Percentiles rank a stretch among this genome's conserved stretches.
These are phyloP conservation scores for Monosporascus ibericus DNA, from an alignment of 2,329 filamentous ascomycete species.

Conservation along the genomic window DNA sequence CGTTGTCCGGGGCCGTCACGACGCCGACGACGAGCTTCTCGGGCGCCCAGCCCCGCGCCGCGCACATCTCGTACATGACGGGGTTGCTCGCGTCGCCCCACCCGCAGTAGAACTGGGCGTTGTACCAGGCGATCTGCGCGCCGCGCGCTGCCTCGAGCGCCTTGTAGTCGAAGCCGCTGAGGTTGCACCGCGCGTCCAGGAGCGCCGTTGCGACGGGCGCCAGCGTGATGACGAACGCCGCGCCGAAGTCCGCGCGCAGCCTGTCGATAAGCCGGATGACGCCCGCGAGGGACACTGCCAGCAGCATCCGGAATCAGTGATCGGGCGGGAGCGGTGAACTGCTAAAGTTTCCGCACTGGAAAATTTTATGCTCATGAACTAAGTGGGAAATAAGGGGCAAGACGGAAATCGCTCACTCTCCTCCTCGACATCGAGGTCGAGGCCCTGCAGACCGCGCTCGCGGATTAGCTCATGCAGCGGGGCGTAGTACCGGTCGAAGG, in stretches of 20 bases:
- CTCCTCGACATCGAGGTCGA: slow-evolving; percentile 75
- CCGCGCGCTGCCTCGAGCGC: slow-evolving; percentile 61
- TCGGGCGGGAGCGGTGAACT: too few species aligned
- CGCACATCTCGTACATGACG: slow-evolving; percentile 38
- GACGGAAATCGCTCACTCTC: slow-evolving; percentile 24
- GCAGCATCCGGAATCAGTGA: too few species aligned
- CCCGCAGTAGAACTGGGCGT: slow-evolving; percentile 78
- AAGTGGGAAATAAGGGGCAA: too few species aligned
- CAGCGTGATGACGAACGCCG: slow-evolving; percentile 65
- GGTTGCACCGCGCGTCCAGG: slow-evolving; percentile 52
- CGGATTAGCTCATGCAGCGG: slow-evolving; percentile 58
- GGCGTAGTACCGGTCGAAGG: slow-evolving; percentile 65
- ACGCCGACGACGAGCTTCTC: slow-evolving; percentile 68
- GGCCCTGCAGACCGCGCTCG: slow-evolving; percentile 51
- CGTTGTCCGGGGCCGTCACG: slow-evolving; percentile 68
- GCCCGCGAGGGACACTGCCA: slow-evolving; percentile 49
- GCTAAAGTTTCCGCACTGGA: too few species aligned
- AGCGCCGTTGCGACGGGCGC: slow-evolving; percentile 73
- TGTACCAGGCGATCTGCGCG: slow-evolving; percentile 68
- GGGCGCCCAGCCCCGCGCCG: slow-evolving; percentile 56
- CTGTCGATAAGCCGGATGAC: slow-evolving; percentile 58
- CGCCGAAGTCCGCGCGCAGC: slow-evolving; percentile 59
- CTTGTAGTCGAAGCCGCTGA: slow-evolving; percentile 71
- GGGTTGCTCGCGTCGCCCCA: slow-evolving; percentile 62
- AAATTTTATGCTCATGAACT: too few species aligned